phyloP scores from a whole-genome alignment of 2,329 filamentous ascomycete species.

The Pseudogymnoascus sp. region DNA sequence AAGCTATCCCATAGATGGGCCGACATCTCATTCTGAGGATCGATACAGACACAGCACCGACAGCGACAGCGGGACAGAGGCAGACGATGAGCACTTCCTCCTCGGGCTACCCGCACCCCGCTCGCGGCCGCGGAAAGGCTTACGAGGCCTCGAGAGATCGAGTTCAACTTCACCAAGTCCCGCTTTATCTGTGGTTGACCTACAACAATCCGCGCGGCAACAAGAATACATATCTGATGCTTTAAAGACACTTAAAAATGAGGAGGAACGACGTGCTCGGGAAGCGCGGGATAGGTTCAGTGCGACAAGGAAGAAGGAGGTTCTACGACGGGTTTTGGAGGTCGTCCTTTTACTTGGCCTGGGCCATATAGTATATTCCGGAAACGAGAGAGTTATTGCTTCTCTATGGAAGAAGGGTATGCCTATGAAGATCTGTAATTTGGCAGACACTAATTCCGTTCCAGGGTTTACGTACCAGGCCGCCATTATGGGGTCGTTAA shows the following conservation, averaged over 20 bases:
- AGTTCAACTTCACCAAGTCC: constrained; percentile 49
- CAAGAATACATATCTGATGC: constrained; percentile 11
- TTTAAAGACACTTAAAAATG: not conserved
- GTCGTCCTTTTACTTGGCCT: constrained; percentile 42
- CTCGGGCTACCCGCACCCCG: constrained; percentile 77
- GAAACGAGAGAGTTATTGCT: not conserved
- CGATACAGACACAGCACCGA: constrained; percentile 28
- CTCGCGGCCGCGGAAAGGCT: constrained; percentile 65
- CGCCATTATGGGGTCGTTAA: constrained; percentile 31
- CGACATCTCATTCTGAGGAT: constrained; percentile 26
- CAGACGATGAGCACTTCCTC: constrained; percentile 85
- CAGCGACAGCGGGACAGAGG: constrained; percentile 90
- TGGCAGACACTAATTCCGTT: constrained; percentile 15
- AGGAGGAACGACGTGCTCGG: constrained; percentile 16
- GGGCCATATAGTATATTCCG: constrained; percentile 36
- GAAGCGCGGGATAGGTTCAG: constrained; percentile 30
- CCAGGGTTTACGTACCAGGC: constrained; percentile 24
- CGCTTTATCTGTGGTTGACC: constrained; percentile 39
- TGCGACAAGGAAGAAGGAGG: constrained; percentile 37
- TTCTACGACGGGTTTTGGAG: constrained; percentile 46
- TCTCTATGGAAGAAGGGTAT: constrained; percentile 45
- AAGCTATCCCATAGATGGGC: not conserved
- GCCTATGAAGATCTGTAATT: constrained; percentile 7
- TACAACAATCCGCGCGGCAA: constrained; percentile 30
- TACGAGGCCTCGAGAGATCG: constrained; percentile 52